These are phyloP conservation scores for Alternaria sp. DNA, from an alignment of 2,329 filamentous ascomycete genomes.

Conservation along the genomic window DNA sequence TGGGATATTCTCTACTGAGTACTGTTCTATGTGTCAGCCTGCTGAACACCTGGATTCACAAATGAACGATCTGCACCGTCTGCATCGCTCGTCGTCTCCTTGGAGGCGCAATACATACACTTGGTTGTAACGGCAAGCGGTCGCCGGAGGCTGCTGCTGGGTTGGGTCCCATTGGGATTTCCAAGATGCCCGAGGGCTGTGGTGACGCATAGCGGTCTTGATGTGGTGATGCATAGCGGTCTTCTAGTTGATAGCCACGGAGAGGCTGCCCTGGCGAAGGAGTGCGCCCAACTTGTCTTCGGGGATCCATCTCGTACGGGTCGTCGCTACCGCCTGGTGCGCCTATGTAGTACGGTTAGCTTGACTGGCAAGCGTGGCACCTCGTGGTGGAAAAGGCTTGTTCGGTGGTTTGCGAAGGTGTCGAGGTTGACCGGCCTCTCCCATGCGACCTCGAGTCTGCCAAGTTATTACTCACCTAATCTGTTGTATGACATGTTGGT, in stretches of 20 bases:
- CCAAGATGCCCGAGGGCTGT: constrained; percentile 60
- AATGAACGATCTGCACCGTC: not conserved
- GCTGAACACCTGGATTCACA: not conserved
- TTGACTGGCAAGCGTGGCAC: not conserved
- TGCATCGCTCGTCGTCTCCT: not conserved
- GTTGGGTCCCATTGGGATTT: constrained; percentile 73
- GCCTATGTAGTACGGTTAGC: constrained; percentile 30
- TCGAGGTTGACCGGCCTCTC: not conserved
- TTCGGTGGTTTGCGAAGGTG: not conserved
- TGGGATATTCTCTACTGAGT: constrained; percentile 75
- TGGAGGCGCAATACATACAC: constrained; percentile 64
- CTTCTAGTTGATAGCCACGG: constrained; percentile 82
- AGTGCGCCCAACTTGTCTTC: constrained; percentile 60
- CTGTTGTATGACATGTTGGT: constrained; percentile 48
- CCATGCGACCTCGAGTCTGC: not conserved
- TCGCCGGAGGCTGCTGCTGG: constrained; percentile 72
- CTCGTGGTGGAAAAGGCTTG: constrained; percentile 7
- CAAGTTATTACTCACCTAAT: constrained; percentile 42
- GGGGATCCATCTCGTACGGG: constrained; percentile 61
- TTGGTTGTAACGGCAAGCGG: constrained; percentile 82
- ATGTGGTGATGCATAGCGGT: constrained; percentile 69
- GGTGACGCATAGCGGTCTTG: constrained; percentile 72
- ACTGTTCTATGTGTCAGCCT: constrained; percentile 54
- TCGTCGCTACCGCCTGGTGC: constrained; percentile 29
- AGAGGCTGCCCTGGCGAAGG: constrained; percentile 81